Evolutionary conservation across 257 asterid genomes (phyloP), one percentile per base, ranked within the genome.

Genomic region (Paraleonurus japonicus): DNA sequence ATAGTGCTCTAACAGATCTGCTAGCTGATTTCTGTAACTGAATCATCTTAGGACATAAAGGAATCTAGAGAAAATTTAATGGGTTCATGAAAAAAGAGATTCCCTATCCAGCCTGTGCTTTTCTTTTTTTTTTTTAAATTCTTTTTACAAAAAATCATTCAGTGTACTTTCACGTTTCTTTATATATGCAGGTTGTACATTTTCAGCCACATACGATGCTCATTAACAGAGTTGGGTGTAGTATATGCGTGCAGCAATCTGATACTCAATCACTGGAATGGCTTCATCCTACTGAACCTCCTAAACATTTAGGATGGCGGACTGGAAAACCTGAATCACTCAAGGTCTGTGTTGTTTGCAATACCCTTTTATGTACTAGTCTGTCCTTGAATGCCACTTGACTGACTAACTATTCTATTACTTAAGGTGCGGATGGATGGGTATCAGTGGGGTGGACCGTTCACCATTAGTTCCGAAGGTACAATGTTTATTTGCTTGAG

Each of bases 141-240:
- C 20, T 39, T 41, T 53, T 3, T 53, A 53, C 5, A n/a, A 47
- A n/a, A 47, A 47, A 47, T n/a, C 54, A 35, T 28, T 7, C 51
- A 47, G 61, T 19, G 16, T 17, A 67, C 2, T 61, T 59, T 70
- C 65, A 63, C 55, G 16, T 43, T 65, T 58, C 58, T 70, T 28
- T 71, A 67, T 72, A 47, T 61, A 12, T 87, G 78, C 88, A 95
- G 99, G 99, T 92, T 62, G 87, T 95, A 75, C 96, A 95, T 84
- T 85, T 91, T 81, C 99, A 92, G 84, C 99, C 99, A 63, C 97
- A 89, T 75, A 85, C 95, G 20, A 75, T 89, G 85, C 86, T 85
- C 79, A 55, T 88, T 69, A 95, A 95, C 85, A 83, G 98, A 85
- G 84, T 84, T 61, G 99, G 99, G 41, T 76, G 79, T 78, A 80